Percentiles rank a stretch among this genome's conserved stretches.
phyloP scores from a whole-genome alignment of 192 early-diverging fungal genomes.

The Backusella morwellensis region DNA sequence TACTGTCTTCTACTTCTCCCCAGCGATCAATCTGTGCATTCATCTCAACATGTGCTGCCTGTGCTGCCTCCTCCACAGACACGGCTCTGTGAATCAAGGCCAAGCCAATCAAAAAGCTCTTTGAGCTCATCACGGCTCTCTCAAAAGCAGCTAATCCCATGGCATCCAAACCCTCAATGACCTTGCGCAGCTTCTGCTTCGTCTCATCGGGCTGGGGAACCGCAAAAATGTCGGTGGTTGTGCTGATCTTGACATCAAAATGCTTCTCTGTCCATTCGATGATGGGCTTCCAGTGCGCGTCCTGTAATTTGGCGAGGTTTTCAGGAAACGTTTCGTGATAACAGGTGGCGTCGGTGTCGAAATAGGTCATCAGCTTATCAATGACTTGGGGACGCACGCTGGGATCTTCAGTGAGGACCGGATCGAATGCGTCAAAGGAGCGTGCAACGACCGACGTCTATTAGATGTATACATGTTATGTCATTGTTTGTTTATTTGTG shows the following conservation, averaged over 20 bases:
- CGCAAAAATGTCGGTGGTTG: slow-evolving; percentile 69
- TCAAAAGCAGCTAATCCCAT: slow-evolving; percentile 90
- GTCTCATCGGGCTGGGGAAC: slow-evolving; percentile 65
- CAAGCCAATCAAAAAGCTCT: slow-evolving; percentile 88
- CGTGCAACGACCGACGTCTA: slow-evolving; percentile 88
- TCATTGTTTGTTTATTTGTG: not conserved
- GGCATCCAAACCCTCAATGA: slow-evolving; percentile 57
- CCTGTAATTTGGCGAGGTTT: slow-evolving; percentile 76
- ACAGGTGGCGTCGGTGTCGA: slow-evolving; percentile 89
- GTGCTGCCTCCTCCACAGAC: slow-evolving; percentile 71
- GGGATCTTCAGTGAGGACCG: slow-evolving; percentile 35
- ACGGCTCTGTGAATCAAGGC: slow-evolving; percentile 80
- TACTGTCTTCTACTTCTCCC: slow-evolving; percentile 88
- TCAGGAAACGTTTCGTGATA: slow-evolving; percentile 82
- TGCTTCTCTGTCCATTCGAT: slow-evolving; percentile 68
- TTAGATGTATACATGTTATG: not conserved
- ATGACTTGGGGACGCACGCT: slow-evolving; percentile 61
- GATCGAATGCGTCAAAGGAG: slow-evolving; percentile 73
- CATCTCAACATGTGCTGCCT: slow-evolving; percentile 82
- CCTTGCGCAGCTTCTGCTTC: slow-evolving; percentile 50
- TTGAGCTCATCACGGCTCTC: slow-evolving; percentile 77
- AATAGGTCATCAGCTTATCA: slow-evolving; percentile 73
- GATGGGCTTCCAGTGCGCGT: slow-evolving; percentile 76
- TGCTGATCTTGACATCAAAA: slow-evolving; percentile 68
- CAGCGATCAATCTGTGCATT: slow-evolving; percentile 84